Evolutionary conservation across 345 rosid species (phyloP).

Genomic region (Pistacia atlantica): DNA sequence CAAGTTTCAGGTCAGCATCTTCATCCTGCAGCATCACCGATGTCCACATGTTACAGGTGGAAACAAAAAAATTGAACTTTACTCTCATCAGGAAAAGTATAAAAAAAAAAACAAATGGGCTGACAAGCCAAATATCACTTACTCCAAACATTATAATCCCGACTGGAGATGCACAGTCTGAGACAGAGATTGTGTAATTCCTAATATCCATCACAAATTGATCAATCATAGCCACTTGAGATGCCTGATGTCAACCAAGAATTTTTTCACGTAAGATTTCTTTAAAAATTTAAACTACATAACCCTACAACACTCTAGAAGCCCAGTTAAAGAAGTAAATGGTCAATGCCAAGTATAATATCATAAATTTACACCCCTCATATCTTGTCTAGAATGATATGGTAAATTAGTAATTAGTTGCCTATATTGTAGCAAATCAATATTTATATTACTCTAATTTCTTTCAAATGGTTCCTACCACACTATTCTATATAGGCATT

Average conservation of each 20-base stretch:
- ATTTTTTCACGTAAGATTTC: slow-evolving; percentile 11
- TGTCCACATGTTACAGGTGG: neutral
- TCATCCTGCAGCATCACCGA: slow-evolving; percentile 45
- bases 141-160: slow-evolving; percentile 82
- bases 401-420: neutral
- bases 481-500: neutral
- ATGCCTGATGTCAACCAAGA: slow-evolving; percentile 34
- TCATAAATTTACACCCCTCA: slow-evolving; percentile 1
- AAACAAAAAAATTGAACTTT: slow-evolving; percentile 3
- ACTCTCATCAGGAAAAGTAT: slow-evolving; percentile 9
- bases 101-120: slow-evolving; percentile 5
- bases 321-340: neutral
- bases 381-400: neutral
- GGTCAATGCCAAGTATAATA: neutral
- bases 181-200: slow-evolving; percentile 47
- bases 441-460: neutral
- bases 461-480: neutral
- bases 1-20: slow-evolving; percentile 39
- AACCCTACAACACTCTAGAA: neutral
- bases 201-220: slow-evolving; percentile 61
- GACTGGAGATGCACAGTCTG: slow-evolving; percentile 57
- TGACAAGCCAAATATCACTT: slow-evolving; percentile 27
- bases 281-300: slow-evolving; percentile 2
- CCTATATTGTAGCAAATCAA: neutral
- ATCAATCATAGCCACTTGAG: slow-evolving; percentile 40